Base-by-base conservation (phyloP, 2,329 filamentous ascomycete genomes). In the Aspergillus novofumigatus region DNA sequence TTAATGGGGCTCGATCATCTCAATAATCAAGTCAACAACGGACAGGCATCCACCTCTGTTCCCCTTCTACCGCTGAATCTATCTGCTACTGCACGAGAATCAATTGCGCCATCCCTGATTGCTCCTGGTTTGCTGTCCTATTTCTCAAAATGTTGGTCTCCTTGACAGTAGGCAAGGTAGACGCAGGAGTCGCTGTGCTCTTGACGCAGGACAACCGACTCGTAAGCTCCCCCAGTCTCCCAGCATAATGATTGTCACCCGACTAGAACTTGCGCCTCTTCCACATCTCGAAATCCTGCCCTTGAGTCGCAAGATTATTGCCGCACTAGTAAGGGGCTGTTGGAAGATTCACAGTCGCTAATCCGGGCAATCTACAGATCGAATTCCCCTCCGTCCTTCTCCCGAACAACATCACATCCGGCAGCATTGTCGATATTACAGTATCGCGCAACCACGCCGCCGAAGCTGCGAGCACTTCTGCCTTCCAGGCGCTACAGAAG, bases 351-450 rank as follows among this genome's bases (percentile, higher is more conserved):
- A 35, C 54, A 49, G 62, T 45, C 17, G 20, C 54, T 41, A 32
- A 42, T 32, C 11, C 26, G 51, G 56, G 44, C 21, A 14, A 47
- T 32, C 26, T 62, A 32, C 74, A 97, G 93, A 97, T 99, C 74
- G 94, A 99, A 74, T 99, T 99, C 72, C 94, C 94, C 38, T 97
- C 94, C 49, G 96, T 99, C 64, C 89, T 99, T 51, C 87, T 99
- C 17, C 94, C 94, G 1, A 90, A 90, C 61, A 92, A 96, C 73
- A 99, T 99, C 75, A 88, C 91, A 60, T 96, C 92, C 17, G 94
- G 94, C 66, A 95, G 90, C 73, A 97, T 99, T 69, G 94, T 99
- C 74, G 94, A 99, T 77, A 97, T 99, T 76, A 92, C 91, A 60
- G 94, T 99, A 65, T 83, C 88, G 58, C 91, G 93, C 74, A 99